A percentile compares a stretch with the other conserved stretches of the same genome.
Conservation (phyloP, 2,329 filamentous ascomycete species). For the Ceratocystis papillata region DNA sequence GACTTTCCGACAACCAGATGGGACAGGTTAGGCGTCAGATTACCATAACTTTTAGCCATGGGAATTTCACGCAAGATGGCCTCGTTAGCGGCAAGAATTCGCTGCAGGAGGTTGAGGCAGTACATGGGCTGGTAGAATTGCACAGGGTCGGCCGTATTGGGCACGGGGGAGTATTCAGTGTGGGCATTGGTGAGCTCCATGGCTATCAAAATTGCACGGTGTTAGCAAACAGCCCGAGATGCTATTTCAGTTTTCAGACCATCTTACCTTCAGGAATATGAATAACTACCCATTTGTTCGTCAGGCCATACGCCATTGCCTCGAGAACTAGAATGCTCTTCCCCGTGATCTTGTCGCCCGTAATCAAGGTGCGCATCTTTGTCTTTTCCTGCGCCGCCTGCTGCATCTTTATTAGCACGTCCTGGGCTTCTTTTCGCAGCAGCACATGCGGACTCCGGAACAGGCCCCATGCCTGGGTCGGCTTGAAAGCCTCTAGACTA, state of each 20-base stretch:
- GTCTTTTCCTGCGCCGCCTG: constrained; percentile 42
- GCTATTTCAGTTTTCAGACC: not conserved
- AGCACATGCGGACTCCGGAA: constrained; percentile 74
- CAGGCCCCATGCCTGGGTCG: constrained; percentile 74
- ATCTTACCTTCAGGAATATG: constrained; percentile 74
- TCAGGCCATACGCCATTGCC: constrained; percentile 66
- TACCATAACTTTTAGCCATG: constrained; percentile 37
- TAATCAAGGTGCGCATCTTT: constrained; percentile 55
- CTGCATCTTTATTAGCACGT: constrained; percentile 53
- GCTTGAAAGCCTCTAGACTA: constrained; percentile 81
- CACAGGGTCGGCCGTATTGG: constrained; percentile 41
- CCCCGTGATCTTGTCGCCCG: constrained; percentile 62
- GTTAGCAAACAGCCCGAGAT: not conserved
- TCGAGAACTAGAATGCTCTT: constrained; percentile 84
- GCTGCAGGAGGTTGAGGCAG: constrained; percentile 60
- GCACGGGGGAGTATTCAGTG: constrained; percentile 67
- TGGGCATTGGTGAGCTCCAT: constrained; percentile 71
- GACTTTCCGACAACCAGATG: constrained; percentile 52
- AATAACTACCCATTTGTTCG: constrained; percentile 81
- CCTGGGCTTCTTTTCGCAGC: constrained; percentile 65
- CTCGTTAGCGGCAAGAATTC: constrained; percentile 62
- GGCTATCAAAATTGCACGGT: constrained; percentile 37
- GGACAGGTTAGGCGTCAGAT: constrained; percentile 34
- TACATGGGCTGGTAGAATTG: constrained; percentile 72
- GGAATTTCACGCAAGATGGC: constrained; percentile 46